phyloP scores from a whole-genome alignment of 306 rosid genomes.

The Trifolium dubium region DNA sequence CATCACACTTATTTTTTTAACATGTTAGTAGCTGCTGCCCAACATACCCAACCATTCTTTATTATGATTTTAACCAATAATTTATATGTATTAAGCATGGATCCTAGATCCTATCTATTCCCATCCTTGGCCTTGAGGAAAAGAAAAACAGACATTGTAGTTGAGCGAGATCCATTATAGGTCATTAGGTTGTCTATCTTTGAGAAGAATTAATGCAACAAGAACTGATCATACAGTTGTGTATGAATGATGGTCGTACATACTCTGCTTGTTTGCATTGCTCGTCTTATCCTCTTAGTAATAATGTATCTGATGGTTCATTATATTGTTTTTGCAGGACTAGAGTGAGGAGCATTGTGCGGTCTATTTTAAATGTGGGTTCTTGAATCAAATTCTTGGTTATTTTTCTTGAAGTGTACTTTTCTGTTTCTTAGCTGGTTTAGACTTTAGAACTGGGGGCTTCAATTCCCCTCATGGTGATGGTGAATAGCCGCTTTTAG shows the following conservation, averaged over 20 bases:
- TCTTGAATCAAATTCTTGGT: conserved; percentile 25
- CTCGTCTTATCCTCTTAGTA: neutral
- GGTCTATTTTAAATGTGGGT: conserved; percentile 12
- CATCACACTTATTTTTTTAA: neutral
- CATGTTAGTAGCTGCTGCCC: neutral
- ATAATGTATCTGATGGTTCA: conserved; percentile 17
- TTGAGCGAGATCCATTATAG: conserved; percentile 9
- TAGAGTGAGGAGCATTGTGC: conserved; percentile 36
- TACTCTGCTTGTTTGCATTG: neutral
- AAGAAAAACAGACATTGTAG: neutral
- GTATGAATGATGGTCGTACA: neutral
- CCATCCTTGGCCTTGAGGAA: neutral
- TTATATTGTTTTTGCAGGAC: conserved; percentile 39
- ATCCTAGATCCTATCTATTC: conserved; percentile 3
- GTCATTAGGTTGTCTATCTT: neutral
- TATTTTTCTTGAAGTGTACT: conserved; percentile 11
- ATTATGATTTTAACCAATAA: neutral
- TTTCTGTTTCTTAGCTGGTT: conserved; percentile 2
- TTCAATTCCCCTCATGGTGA: conserved; percentile 5
- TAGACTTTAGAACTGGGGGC: conserved; percentile 21
- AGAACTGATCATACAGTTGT: neutral
- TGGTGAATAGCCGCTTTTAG: conserved; percentile 13
- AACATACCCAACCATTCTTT: neutral
- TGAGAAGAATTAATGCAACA: neutral
- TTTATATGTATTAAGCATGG: neutral